Evolutionary conservation across 2,329 filamentous ascomycete species (phyloP).

Genomic region (Fusarium duplospermum): DNA sequence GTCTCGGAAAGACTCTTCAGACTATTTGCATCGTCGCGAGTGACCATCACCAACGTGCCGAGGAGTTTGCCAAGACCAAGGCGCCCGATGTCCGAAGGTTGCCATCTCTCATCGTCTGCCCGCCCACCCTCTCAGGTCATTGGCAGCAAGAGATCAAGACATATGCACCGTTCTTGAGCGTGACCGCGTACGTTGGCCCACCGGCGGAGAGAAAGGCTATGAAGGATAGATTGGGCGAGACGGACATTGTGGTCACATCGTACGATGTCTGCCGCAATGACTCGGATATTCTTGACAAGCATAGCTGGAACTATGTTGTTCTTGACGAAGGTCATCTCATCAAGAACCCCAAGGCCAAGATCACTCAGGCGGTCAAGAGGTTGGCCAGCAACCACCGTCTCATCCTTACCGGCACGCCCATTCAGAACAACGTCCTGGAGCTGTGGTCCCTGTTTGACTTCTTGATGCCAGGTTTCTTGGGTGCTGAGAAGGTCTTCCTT

Average conservation of each 20-base stretch:
- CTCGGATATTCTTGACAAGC: constrained; percentile 81
- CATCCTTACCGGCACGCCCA: constrained; percentile 95
- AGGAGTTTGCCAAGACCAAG: constrained; percentile 87
- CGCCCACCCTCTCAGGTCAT: constrained; percentile 94
- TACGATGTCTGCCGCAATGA: constrained; percentile 99
- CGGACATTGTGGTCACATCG: constrained; percentile 95
- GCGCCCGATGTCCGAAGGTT: constrained; percentile 82
- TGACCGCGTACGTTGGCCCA: constrained; percentile 90
- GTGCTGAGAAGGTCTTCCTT: constrained; percentile 93
- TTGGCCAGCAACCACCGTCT: constrained; percentile 92
- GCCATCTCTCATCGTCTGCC: constrained; percentile 94
- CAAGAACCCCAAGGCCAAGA: constrained; percentile 98
- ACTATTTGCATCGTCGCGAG: constrained; percentile 98
- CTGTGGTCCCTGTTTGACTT: constrained; percentile 99
- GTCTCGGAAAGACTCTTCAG: constrained; percentile 95
- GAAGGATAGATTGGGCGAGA: constrained; percentile 75
- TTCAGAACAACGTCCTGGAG: constrained; percentile 97
- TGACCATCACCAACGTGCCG: constrained; percentile 92
- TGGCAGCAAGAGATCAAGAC: constrained; percentile 98
- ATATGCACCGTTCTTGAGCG: constrained; percentile 93
- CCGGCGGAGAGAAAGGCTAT: constrained; percentile 82
- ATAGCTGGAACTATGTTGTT: constrained; percentile 97
- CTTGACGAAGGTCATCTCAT: constrained; percentile 98
- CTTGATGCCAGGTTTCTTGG: constrained; percentile 97
- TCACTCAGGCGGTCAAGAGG: constrained; percentile 90